Evolutionary conservation across 306 rosid species (phyloP), one percentile per base, ranked within the genome.

Genomic region (Dalbergia cochinchinensis): DNA sequence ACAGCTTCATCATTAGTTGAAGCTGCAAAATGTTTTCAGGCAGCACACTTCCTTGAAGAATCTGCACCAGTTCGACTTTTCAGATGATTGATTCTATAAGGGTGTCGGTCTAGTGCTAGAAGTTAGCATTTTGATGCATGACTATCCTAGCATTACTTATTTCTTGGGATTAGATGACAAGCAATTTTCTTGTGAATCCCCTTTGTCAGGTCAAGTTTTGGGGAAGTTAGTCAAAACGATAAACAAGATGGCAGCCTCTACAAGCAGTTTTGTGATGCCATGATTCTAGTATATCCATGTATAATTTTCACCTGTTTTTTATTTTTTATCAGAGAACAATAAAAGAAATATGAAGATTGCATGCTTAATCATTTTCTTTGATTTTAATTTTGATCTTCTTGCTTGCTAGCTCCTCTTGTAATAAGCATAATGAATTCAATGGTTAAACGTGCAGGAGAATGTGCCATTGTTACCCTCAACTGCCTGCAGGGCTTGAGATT

Each of bases 11-110:
- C 94, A 13, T 73, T 81, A 54, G 73, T 47, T 8, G 97, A 93
- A 83, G 98, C 97, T 5, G 50, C 22, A 20, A 98, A 91, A 65
- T 95, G 94, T 68, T 95, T 95, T 39, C 88, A 91, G 87, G 96
- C 93, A 80, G 96, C 97, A 57, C 19, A 86, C 51, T 65, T 64
- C 82, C 94, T 95, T 79, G 90, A 93, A 83, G 96, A 95, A 63
- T 76, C 96, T 80, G 22, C 22, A 69, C 98, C 97, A 26, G 88
- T 95, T 80, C 97, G 91, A 71, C 92, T 98, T 69, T 93, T 20
- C 85, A 87, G 96, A 84, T 90, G 83, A 85, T 74, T 64, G 44
- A 51, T 62, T 73, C 41, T 75, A 42, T 61, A 11, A 59, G 13
- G 54, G 42, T 48, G 48, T 44, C 42, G 47, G 18, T 68, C 61